phyloP scores from a whole-genome alignment of 2,329 filamentous ascomycete species.

The Clonostachys rhizophaga region DNA sequence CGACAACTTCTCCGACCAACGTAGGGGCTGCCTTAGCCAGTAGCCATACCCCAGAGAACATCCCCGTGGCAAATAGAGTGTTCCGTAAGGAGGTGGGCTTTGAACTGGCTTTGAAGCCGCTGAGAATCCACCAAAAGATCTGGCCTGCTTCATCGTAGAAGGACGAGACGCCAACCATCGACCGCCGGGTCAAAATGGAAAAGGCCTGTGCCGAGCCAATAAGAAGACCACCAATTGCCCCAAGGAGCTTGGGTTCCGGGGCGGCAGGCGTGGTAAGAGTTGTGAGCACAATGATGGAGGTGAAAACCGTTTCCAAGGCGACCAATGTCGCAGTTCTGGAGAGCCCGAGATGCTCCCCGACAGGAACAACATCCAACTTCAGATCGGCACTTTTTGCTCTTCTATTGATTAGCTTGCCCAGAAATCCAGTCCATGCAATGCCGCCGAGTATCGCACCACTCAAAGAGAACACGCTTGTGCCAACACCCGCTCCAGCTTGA shows the following conservation, averaged over 20 bases:
- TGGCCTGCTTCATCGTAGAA: constrained; percentile 5
- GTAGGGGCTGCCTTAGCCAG: not conserved
- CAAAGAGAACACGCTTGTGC: constrained; percentile 2
- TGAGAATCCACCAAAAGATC: constrained; percentile 2
- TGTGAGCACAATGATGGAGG: not conserved
- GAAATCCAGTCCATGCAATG: constrained; percentile 1
- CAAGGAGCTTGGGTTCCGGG: not conserved
- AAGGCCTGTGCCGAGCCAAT: constrained; percentile 4
- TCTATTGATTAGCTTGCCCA: not conserved
- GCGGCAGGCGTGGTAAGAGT: constrained; percentile 3
- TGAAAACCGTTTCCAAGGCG: constrained; percentile 1
- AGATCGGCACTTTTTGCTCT: not conserved
- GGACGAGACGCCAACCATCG: constrained; percentile 4
- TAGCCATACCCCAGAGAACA: constrained; percentile 1
- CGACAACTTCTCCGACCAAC: not conserved
- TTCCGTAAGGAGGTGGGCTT: not conserved
- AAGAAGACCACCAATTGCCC: constrained; percentile 4
- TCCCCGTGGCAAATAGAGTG: constrained; percentile 3
- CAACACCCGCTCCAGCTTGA: constrained; percentile 5
- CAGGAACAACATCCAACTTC: not conserved
- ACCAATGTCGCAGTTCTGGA: not conserved
- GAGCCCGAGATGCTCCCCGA: not conserved
- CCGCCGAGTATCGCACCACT: constrained; percentile 2
- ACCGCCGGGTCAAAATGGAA: constrained; percentile 3
- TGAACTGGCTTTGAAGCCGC: not conserved